These are phyloP conservation scores for Fusarium globosum DNA, from an alignment of 2,329 filamentous ascomycete genomes.

Conservation along the genomic window DNA sequence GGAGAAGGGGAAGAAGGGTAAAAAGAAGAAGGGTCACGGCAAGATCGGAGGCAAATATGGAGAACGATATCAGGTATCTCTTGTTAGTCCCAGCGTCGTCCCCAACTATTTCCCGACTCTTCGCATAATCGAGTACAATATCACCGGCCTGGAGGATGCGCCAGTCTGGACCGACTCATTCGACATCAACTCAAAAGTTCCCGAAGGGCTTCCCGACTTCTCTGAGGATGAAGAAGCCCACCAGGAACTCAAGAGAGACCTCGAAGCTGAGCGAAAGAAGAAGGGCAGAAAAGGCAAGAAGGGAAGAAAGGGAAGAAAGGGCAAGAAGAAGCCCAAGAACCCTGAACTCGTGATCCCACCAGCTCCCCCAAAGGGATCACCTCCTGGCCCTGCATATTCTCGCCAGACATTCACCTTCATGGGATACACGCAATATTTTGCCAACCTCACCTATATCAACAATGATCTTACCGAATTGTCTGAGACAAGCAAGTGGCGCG, in stretches of 20 bases:
- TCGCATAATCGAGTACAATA: conserved; percentile 95
- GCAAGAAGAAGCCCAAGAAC: conserved; percentile 62
- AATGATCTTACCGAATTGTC: conserved; percentile 66
- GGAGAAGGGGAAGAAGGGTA: conserved; percentile 50
- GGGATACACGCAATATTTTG: conserved; percentile 90
- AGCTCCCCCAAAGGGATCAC: conserved; percentile 76
- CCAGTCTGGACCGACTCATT: conserved; percentile 58
- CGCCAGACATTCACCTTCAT: conserved; percentile 82
- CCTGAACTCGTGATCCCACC: conserved; percentile 74
- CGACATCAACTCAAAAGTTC: conserved; percentile 16
- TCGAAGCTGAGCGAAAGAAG: conserved; percentile 48
- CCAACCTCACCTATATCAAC: conserved; percentile 92
- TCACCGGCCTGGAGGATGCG: conserved; percentile 74
- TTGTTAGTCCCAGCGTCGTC: conserved; percentile 88
- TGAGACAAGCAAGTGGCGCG: conserved; percentile 65
- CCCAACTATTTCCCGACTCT: conserved; percentile 93
- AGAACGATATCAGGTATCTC: conserved; percentile 84
- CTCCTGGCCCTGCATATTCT: conserved; percentile 90
- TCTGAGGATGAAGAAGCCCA: conserved; percentile 38
- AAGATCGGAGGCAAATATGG: conserved; percentile 82
- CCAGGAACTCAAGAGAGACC: conserved; percentile 46
- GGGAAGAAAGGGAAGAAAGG: conserved; percentile 56
- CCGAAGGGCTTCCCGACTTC: conserved; percentile 8
- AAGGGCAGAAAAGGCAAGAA: conserved; percentile 55
- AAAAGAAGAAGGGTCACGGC: conserved; percentile 63